Evolutionary conservation across 192 early-diverging fungal species (phyloP).

Genomic region (Ramicandelaber brevisporus): DNA sequence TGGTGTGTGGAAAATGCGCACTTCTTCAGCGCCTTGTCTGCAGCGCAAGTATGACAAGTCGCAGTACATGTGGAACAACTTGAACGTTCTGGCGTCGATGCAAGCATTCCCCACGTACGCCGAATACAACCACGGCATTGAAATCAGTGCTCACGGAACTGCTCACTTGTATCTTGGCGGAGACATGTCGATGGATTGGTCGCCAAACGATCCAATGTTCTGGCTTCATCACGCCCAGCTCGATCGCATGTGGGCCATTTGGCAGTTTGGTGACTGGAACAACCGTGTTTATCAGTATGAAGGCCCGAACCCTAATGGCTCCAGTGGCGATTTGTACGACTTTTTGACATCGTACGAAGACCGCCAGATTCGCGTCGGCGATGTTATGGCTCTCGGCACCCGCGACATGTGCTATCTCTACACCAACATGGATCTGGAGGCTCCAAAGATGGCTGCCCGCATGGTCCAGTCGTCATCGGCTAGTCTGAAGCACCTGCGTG

Average conservation of each 20-base stretch:
- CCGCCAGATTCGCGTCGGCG: conserved; percentile 3
- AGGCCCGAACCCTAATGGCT: conserved; percentile 6
- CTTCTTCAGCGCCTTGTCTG: conserved; percentile 8
- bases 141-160: conserved; percentile 14
- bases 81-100: conserved; percentile 5
- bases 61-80: conserved; percentile 14
- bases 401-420: conserved; percentile 17
- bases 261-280: conserved; percentile 16
- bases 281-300: conserved; percentile 12
- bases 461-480: too few relatives aligned
- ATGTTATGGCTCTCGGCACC: conserved; percentile 9
- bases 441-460: too few relatives aligned
- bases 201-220: conserved; percentile 22
- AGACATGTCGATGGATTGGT: conserved; percentile 15
- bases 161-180: conserved; percentile 16
- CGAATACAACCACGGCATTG: conserved; percentile 9
- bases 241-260: conserved; percentile 19
- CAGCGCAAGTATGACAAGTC: conserved; percentile 8
- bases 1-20: conserved; percentile 4
- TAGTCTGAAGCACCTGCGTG: too few relatives aligned
- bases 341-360: conserved; percentile 8
- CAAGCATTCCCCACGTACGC: conserved; percentile 9
- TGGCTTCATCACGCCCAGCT: conserved; percentile 23
- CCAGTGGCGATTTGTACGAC: conserved; percentile 3
- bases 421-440: too few relatives aligned